Base-by-base conservation (phyloP, 768 basidiomycete genomes). In the Dentipellis fragilis region DNA sequence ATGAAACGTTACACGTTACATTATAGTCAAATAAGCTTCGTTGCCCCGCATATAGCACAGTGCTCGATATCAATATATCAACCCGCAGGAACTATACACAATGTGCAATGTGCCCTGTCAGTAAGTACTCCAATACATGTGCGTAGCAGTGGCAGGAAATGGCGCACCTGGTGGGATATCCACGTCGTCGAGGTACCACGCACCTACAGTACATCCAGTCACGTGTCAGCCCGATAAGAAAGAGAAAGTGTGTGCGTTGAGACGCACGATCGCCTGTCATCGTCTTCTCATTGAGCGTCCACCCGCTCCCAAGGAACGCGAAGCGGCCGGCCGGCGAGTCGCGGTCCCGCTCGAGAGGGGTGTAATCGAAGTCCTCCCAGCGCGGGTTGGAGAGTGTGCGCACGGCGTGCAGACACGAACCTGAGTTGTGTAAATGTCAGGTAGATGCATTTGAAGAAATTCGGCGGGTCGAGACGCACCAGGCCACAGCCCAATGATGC, bases 401-500 rank as follows among this genome's bases (percentile, higher is more conserved):
- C 22, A 59, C 49, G 23, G 52, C 52, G 38, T 59, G 55, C 21
- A 62, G 45, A 46, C 53, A 54, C 1, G 60, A 54, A 10, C 64
- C 61, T 53, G n/a, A n/a, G n/a, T n/a, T n/a, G n/a, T n/a, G 16
- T 11, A 21, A 22, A n/a, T 19, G 10, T 10, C 12, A 22, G 10
- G 23, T n/a, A 21, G 23, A 9, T 2, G 42, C 14, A 16, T 45
- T 8, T 16, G 19, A 7, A 3, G 29, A 29, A 29, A 6, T 49
- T 7, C 7, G 49, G 12, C 23, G 17, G 14, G 11, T 9, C 11
- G 38, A 38, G 14, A 11, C 49, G 49, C 49, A 56, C 56, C 56
- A 4, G 66, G 67, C 68, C 68, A 69, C 0, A 68, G 59, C 0
- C 57, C 68, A 14, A 60, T 57, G n/a, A 69, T 58, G 23, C 61